Base-by-base conservation (phyloP, 2,329 filamentous ascomycete species). In the Ascomycota sp. region DNA sequence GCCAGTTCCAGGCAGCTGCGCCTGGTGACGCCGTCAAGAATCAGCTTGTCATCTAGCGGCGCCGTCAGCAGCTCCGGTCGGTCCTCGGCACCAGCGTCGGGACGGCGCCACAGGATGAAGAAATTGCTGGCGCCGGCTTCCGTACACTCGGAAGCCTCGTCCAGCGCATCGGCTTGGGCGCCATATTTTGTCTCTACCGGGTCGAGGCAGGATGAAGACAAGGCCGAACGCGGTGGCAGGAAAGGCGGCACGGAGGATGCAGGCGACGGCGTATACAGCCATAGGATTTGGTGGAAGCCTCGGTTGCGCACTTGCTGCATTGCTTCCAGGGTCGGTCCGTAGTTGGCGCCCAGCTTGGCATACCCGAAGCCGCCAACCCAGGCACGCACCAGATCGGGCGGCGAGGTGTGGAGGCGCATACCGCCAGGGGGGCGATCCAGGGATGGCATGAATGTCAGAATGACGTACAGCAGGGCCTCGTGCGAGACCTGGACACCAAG, bases 301-400 rank as follows among this genome's bases (percentile, higher is more conserved):
- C 68, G 58, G 9, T 58, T 59, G 36, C 72, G 61, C 3, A 84
- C 84, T 52, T 84, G 77, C 12, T 66, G 65, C 33, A 83, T 83
- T 4, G 81, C 79, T 35, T 81, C 63, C 35, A 93, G 64, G 13
- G 70, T 75, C 12, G 84, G 84, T 0, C 84, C 84, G 53, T 92
- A 93, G 62, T 92, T 93, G 39, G 84, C 84, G 35, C 84, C 84
- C 27, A 93, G 69, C 58, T 93, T 93, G 39, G 83, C 82, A 49
- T 77, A 84, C 1, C 84, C 84, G 52, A 91, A 92, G 8, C 86
- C 84, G 39, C 84, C 84, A 13, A 81, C 82, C 84, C 84, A 93
- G 9, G 84, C 83, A 42, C 84, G 76, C 37, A 92, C 73, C 61
- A 76, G 80, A 52, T 92, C 80, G 42, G 84, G 72, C 36, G 71